Evolutionary conservation across 2,329 filamentous ascomycete genomes (phyloP), one percentile per base, ranked within the genome.

Genomic region (Aspergillus sp.): DNA sequence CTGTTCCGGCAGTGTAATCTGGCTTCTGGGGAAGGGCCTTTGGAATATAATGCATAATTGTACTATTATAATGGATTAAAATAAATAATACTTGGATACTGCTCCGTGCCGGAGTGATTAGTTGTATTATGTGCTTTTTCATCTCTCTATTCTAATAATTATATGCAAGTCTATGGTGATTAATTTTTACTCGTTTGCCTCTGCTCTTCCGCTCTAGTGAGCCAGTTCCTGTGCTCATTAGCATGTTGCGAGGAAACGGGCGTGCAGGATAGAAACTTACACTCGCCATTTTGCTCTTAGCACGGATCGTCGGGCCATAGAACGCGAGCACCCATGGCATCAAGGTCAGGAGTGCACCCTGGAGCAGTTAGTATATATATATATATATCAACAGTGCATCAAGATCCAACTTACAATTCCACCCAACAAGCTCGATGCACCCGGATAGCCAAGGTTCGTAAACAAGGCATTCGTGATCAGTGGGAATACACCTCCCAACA

Each of bases 271-370:
- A 43, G 16, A 29, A 36, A 65, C 76, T 73, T 69, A 81, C 83
- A 67, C 79, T 81, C 4, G 91, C 91, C 72, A 96, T 88, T 61
- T 84, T 87, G 67, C 89, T 94, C 67, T 86, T 82, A 10, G 82
- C 81, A 23, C 92, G 79, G 57, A 97, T 96, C 58, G 66, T 81
- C 31, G 87, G 84, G 0, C 92, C 93, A 60, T 84, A 94, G 29
- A 94, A 83, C 0, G 92, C 82, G 47, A 97, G 70, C 0, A 92
- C 85, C 89, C 91, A 97, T 0, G 92, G 93, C n/a, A 96, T 91
- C 2, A 88, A 68, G 0, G 89, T 92, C 56, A 97, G 70, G 2
- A 81, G 52, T 2, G 77, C 75, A 2, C 80, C 81, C 67, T 74
- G 3, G 16, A 13, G 3, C 16, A n/a, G 14, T 64, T 47, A 62